Conservation (phyloP, 2,329 filamentous ascomycete species). For the Torrubiellomyces zombiae region DNA sequence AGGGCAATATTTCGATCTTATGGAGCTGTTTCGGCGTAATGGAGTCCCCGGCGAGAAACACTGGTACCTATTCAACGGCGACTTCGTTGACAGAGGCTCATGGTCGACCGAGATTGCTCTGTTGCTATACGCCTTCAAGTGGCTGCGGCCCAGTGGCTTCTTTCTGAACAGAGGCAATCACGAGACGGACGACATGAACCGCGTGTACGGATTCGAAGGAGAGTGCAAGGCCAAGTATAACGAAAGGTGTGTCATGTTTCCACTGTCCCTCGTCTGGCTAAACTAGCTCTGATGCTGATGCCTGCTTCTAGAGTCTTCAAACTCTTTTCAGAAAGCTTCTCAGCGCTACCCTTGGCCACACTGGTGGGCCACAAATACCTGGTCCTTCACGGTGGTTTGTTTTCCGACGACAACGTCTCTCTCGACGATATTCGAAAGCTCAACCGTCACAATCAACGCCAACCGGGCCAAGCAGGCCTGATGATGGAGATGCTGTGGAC, state of each 20-base stretch:
- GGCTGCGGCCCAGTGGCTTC: conserved; percentile 72
- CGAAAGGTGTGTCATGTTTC: conserved; percentile 34
- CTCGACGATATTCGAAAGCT: conserved; percentile 89
- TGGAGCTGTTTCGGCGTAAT: conserved; percentile 89
- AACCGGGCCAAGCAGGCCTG: conserved; percentile 80
- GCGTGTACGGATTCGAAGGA: conserved; percentile 94
- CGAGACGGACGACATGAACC: conserved; percentile 98
- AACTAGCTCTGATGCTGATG: conserved; percentile 2
- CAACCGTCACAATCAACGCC: conserved; percentile 75
- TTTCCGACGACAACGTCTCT: conserved; percentile 86
- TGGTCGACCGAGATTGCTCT: conserved; percentile 98
- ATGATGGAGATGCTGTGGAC: conserved; percentile 99
- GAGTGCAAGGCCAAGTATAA: conserved; percentile 98
- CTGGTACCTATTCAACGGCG: conserved; percentile 93
- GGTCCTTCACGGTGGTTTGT: conserved; percentile 83
- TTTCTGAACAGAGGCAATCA: conserved; percentile 97
- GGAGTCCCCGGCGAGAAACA: conserved; percentile 73
- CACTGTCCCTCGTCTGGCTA: background rate
- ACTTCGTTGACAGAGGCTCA: conserved; percentile 93
- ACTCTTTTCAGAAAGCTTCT: conserved; percentile 96
- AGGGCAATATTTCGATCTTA: conserved; percentile 95
- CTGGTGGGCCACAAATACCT: conserved; percentile 83
- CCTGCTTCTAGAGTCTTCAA: conserved; percentile 55
- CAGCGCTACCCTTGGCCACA: conserved; percentile 78
- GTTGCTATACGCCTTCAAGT: conserved; percentile 90